Evolutionary conservation across 2,329 filamentous ascomycete genomes (phyloP), one percentile per base, ranked within the genome.

Genomic region (Periconia sp.): DNA sequence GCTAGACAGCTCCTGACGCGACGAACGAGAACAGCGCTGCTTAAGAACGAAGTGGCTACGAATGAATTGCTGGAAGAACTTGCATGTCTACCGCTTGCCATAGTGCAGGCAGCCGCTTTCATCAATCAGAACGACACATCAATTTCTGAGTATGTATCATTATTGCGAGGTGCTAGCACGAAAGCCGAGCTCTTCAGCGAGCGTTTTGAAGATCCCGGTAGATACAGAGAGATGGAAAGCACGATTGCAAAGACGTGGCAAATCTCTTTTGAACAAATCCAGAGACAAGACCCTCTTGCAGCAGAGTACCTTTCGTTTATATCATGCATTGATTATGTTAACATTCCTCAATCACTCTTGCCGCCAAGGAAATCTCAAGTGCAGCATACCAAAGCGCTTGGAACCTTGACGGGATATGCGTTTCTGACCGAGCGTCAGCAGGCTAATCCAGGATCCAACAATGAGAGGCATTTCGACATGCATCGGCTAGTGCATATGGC

Each of bases 231-330:
- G 7, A 52, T 58, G 9, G 48, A 61, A 30, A 71, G 67, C 42
- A 52, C 69, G 8, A 56, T 73, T 19, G 59, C 61, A 6, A 66
- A 54, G 9, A 73, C 67, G 17, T 73, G 63, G 68, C 47, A 65
- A 4, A 63, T 73, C 19, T 70, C n/a, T n/a, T n/a, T n/a, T n/a
- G n/a, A n/a, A n/a, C n/a, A n/a, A n/a, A n/a, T n/a, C n/a, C n/a
- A n/a, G 24, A 39, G 43, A 15, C 23, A 52, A 11, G 46, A 73
- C 44, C 29, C 40, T n/a, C 37, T 69, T n/a, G 71, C 71, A 5
- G 56, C 55, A 2, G 56, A 69, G 12, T 66, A 66, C 36, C 52
- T 73, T 16, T 68, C 53, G 9, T 65, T 67, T 10, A 68, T 72
- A 50, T 57, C 65, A n/a, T 71, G 63, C 43, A 49, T 71, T 17